These are phyloP conservation scores for Rhizopogon salebrosus DNA, from an alignment of 768 basidiomycete genomes.

Conservation along the genomic window DNA sequence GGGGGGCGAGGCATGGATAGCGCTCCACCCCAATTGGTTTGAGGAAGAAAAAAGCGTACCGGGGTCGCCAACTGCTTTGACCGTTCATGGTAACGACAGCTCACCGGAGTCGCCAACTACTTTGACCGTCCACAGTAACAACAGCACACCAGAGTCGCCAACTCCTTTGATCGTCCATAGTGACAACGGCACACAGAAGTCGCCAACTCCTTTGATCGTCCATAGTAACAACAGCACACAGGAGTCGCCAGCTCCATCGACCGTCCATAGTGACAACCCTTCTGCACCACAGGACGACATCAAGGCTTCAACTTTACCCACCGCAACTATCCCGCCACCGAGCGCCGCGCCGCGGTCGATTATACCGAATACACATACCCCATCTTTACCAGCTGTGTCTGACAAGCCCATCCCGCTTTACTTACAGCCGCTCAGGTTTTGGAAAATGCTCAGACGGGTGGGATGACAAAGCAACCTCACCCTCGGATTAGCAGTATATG, in stretches of 20 bases:
- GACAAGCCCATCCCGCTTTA: conserved; percentile 7
- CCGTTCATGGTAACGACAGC: too few relatives aligned
- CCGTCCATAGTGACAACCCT: background rate
- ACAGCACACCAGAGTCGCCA: too few relatives aligned
- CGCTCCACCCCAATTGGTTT: conserved; percentile 22
- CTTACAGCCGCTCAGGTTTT: conserved; percentile 33
- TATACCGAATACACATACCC: background rate
- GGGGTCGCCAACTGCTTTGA: too few relatives aligned
- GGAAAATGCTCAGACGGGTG: conserved; percentile 25
- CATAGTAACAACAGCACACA: too few relatives aligned
- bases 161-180: too few relatives aligned
- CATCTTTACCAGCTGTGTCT: background rate
- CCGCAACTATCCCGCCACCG: background rate
- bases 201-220: too few relatives aligned
- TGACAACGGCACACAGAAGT: too few relatives aligned
- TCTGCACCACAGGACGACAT: too few relatives aligned
- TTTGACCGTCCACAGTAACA: too few relatives aligned
- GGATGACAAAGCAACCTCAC: conserved; percentile 23
- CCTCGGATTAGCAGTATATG: conserved; percentile 30
- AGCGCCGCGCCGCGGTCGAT: background rate
- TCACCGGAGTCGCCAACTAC: too few relatives aligned
- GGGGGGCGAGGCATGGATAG: conserved; percentile 19
- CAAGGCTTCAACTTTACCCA: background rate
- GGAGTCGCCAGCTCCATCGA: too few relatives aligned
- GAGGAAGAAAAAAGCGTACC: background rate